Conservation (phyloP, 306 rosid species). For the Erythrophleum fordii region DNA sequence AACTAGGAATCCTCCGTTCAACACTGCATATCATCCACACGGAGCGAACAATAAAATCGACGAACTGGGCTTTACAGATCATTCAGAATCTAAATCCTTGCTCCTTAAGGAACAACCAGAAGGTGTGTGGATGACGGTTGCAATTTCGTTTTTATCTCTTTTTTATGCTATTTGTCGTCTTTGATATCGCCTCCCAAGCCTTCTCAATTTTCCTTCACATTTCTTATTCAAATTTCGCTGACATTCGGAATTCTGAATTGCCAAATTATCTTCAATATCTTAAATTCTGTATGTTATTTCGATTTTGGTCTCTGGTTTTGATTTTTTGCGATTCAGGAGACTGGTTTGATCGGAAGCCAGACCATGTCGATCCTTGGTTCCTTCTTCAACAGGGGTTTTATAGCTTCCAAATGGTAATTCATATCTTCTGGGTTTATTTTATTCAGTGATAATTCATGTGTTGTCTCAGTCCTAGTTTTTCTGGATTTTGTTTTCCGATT, state of each 20-base stretch:
- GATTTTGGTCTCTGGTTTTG: constrained; percentile 25
- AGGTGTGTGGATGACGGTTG: background rate
- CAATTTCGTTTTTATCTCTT: background rate
- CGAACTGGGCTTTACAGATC: constrained; percentile 13
- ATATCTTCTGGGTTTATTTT: constrained; percentile 3
- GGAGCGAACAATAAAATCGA: background rate
- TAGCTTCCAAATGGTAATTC: constrained; percentile 80
- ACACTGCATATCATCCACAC: background rate
- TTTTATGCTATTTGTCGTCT: background rate
- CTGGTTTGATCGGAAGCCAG: constrained; percentile 37
- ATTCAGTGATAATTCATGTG: background rate
- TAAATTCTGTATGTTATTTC: constrained; percentile 24
- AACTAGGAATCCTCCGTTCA: background rate
- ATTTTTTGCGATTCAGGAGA: constrained; percentile 28
- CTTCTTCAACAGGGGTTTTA: constrained; percentile 90
- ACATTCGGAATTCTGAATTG: background rate
- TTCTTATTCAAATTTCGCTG: background rate
- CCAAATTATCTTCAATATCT: background rate
- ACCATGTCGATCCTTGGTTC: constrained; percentile 88
- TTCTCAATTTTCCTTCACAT: background rate
- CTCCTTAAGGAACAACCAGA: constrained; percentile 39
- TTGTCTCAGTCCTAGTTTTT: background rate
- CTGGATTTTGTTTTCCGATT: background rate
- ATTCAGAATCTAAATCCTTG: constrained; percentile 31
- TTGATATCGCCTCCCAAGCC: background rate